These are phyloP conservation scores for Pythium phragmiticola DNA, from an alignment of 352 stramenopile species.

Conservation along the genomic window DNA sequence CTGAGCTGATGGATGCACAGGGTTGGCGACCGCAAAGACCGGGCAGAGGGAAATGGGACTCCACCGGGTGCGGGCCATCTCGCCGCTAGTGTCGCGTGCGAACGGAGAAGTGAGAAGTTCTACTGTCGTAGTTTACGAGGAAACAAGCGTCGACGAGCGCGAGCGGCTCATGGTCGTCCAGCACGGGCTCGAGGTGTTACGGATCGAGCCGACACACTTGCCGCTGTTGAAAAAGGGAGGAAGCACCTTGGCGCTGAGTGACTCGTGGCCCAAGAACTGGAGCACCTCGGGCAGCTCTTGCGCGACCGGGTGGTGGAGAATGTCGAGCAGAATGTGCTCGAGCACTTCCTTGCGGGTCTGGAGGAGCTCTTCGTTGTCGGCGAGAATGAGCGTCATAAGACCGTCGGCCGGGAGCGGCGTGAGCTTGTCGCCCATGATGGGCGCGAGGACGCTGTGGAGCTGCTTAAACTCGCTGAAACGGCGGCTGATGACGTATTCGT, in stretches of 20 bases:
- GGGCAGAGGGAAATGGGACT: too few species aligned
- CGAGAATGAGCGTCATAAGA: slow-evolving; percentile 70
- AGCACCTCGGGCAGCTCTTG: slow-evolving; percentile 66
- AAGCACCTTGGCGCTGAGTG: slow-evolving; percentile 46
- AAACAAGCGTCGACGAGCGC: slow-evolving; percentile 34
- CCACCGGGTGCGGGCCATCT: background rate
- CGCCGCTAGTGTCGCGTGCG: background rate
- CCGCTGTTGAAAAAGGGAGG: slow-evolving; percentile 41
- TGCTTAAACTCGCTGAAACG: slow-evolving; percentile 80
- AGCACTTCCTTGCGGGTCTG: slow-evolving; percentile 60
- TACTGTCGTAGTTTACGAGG: slow-evolving; percentile 14
- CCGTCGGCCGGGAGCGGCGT: slow-evolving; percentile 65
- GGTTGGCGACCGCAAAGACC: background rate
- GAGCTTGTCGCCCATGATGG: slow-evolving; percentile 58
- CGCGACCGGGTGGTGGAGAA: slow-evolving; percentile 56
- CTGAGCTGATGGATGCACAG: background rate
- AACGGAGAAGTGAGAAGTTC: background rate
- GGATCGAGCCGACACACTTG: slow-evolving; percentile 69
- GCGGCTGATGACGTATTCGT: slow-evolving; percentile 67
- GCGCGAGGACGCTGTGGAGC: slow-evolving; percentile 51
- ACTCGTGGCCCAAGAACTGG: slow-evolving; percentile 63
- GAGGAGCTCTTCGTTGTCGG: slow-evolving; percentile 65
- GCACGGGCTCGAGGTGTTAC: slow-evolving; percentile 65
- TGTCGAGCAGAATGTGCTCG: slow-evolving; percentile 51
- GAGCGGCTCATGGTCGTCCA: slow-evolving; percentile 46